phyloP scores from a whole-genome alignment of 345 rosid species.

The Hevea brasiliensis region DNA sequence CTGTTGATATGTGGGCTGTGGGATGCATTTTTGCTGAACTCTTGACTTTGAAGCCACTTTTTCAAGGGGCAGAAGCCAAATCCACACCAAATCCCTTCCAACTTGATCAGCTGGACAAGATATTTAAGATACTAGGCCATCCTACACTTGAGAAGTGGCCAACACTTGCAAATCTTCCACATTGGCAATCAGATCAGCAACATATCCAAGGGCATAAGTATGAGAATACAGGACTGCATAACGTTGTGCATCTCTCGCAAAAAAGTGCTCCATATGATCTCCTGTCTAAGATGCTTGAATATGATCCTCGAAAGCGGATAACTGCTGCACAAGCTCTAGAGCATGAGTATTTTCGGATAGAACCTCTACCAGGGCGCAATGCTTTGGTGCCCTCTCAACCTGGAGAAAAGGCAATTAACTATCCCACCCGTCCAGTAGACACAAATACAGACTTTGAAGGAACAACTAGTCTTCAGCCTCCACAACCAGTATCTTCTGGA shows the following conservation, averaged over 20 bases:
- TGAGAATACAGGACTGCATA: slow-evolving; percentile 64
- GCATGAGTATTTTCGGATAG: slow-evolving; percentile 82
- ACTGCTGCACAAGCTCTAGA: slow-evolving; percentile 97
- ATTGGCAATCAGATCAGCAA: slow-evolving; percentile 72
- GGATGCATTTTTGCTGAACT: slow-evolving; percentile 99
- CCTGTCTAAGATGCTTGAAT: slow-evolving; percentile 90
- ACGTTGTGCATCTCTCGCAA: slow-evolving; percentile 62
- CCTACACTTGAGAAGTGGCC: slow-evolving; percentile 98
- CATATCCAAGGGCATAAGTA: slow-evolving; percentile 87
- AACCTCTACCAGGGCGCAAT: slow-evolving; percentile 84
- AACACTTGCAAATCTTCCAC: slow-evolving; percentile 73
- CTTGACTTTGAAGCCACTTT: slow-evolving; percentile 91
- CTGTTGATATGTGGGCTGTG: slow-evolving; percentile 99
- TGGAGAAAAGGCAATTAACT: slow-evolving; percentile 76
- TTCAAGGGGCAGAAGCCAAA: slow-evolving; percentile 96
- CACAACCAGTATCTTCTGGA: slow-evolving; percentile 69
- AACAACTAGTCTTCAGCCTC: slow-evolving; percentile 80
- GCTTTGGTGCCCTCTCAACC: slow-evolving; percentile 77
- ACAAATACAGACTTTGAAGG: slow-evolving; percentile 89
- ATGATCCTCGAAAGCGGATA: slow-evolving; percentile 87
- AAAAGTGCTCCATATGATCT: slow-evolving; percentile 75
- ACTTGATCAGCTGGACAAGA: slow-evolving; percentile 96
- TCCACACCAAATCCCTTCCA: slow-evolving; percentile 85
- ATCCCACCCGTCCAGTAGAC: slow-evolving; percentile 92
- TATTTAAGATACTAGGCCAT: slow-evolving; percentile 94